Percentiles rank a stretch among this genome's conserved stretches.
phyloP scores from a whole-genome alignment of 2,329 filamentous ascomycete genomes.

The Fusarium musae region DNA sequence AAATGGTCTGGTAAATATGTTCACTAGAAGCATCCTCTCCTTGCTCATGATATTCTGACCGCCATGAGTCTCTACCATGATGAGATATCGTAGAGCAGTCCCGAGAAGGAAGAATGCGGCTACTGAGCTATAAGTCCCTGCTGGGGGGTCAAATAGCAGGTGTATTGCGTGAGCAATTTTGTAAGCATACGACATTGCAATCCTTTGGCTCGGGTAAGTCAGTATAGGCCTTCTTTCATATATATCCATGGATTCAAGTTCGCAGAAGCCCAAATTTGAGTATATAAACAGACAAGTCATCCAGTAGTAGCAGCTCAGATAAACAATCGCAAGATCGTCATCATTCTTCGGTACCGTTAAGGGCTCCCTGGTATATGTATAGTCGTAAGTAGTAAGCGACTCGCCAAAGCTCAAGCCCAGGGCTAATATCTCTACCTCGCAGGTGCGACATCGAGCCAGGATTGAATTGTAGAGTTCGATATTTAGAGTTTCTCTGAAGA shows the following conservation, averaged over 20 bases:
- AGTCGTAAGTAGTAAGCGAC: not conserved
- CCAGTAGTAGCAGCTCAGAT: conserved; percentile 21
- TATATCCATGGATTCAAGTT: not conserved
- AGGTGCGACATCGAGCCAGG: not conserved
- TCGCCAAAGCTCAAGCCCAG: not conserved
- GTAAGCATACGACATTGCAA: conserved; percentile 17
- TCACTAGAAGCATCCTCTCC: not conserved
- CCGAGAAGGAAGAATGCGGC: conserved; percentile 13
- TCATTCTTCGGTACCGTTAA: not conserved
- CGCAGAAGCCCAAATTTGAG: conserved; percentile 15
- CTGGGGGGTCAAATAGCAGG: not conserved
- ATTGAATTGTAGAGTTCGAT: not conserved
- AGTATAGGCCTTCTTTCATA: fast-evolving
- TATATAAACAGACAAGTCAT: conserved; percentile 16
- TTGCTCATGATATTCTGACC: not conserved
- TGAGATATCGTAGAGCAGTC: conserved; percentile 9
- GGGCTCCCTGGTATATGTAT: not conserved
- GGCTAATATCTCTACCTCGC: not conserved
- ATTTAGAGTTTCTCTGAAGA: not conserved
- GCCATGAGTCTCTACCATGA: conserved; percentile 9
- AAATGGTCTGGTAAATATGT: conserved; percentile 5
- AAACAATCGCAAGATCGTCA: conserved; percentile 1
- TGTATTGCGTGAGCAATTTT: not conserved
- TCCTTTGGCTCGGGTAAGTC: not conserved
- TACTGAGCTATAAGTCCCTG: not conserved